Evolutionary conservation across 169 alveolate genomes (phyloP), one percentile per base, ranked within the genome.

Genomic region (Eimeria maxima): DNA sequence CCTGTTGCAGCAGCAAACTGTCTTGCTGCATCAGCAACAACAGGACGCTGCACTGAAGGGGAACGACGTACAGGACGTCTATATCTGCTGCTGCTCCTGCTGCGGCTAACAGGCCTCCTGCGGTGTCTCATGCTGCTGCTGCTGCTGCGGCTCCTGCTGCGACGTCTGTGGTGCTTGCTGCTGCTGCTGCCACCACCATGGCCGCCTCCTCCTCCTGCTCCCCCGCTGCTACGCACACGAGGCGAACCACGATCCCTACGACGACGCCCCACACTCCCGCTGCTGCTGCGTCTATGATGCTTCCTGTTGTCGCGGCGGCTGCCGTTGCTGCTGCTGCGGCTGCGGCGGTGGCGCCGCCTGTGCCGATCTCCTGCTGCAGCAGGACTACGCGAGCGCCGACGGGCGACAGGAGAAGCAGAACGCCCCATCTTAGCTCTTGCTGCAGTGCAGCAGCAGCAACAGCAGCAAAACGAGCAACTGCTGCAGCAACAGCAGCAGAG

Each of bases 361-460:
- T 27, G 6, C 5, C 83, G 44, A 18, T 18, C 83, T n/a, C n/a
- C n/a, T n/a, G 44, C 50, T 7, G 55, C 83, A 29, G 55, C 83
- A 73, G 83, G 50, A 16, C 78, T 67, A 10, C 78, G 27, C 16
- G 78, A 67, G 78, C 38, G 78, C 78, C 78, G 6, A 7, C 78
- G 6, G 78, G 57, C 78, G 6, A 27, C 78, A 27, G 44, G 78
- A 67, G 78, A 27, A 20, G 78, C 29, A 20, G 78, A 67, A 14
- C 78, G 78, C 29, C 78, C 78, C 78, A 67, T 67, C 14, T 7
- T 67, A 8, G 78, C 78, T 67, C 29, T 22, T 27, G 55, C 55
- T 24, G 83, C 83, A 73, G 83, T n/a, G n/a, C 83, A 29, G 83
- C 50, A 73, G 83, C 83, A 38, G 83, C 83, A 73, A 47, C 45